phyloP scores from a whole-genome alignment of 139 green algal species.

The Chlamydomonas eustigma region DNA sequence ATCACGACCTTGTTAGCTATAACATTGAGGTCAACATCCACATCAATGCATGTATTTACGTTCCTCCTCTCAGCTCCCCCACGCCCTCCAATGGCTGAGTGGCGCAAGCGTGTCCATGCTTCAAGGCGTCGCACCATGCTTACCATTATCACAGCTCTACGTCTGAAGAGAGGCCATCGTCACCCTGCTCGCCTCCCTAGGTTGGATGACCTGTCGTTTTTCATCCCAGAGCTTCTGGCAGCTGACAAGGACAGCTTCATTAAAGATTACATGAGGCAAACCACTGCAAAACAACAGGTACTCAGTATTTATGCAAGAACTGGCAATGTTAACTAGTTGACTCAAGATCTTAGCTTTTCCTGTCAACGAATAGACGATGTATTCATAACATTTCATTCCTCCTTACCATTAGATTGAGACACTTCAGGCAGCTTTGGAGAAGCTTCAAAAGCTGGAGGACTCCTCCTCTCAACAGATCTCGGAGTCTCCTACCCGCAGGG shows the following conservation, averaged over 20 bases:
- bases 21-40: no score
- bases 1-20: no score
- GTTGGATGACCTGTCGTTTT: conserved; percentile 11
- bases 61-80: background rate
- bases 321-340: no score
- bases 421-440: background rate
- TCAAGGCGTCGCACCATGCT: conserved; percentile 20
- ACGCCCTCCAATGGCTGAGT: conserved; percentile 9
- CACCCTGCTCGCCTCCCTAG: background rate
- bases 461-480: background rate
- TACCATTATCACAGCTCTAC: background rate
- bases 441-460: background rate
- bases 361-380: no score
- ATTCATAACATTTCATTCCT: no score
- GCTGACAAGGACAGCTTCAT: background rate
- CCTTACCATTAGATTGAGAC: background rate
- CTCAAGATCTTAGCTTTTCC: no score
- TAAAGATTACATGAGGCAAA: background rate
- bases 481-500: background rate
- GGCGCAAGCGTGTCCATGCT: conserved; percentile 21
- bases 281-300: background rate
- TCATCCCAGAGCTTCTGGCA: background rate
- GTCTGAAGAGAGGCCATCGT: background rate
- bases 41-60: no score
- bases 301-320: no score